Base-by-base conservation (phyloP, 495 filamentous ascomycete genomes). In the Talaromyces nanjingensis region DNA sequence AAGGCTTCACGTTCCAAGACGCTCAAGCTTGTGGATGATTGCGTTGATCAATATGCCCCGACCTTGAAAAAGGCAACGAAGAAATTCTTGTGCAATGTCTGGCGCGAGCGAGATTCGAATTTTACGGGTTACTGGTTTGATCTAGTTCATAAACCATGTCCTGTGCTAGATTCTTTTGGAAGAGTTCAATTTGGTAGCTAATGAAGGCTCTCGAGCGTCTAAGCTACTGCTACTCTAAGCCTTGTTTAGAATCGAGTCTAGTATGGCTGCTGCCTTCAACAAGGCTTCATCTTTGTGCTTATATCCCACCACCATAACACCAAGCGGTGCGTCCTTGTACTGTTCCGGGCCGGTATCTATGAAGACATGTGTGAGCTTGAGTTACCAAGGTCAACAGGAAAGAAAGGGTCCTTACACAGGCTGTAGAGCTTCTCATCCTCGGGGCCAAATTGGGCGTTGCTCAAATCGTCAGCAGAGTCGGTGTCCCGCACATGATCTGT, bases 401-500 rank as follows among this genome's bases (percentile, higher is more conserved):
- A 18, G 11, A 53, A 25, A 4, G 22, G 47, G 22, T 7, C 9
- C 49, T 18, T 31, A 58, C 55, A 58, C 29, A 58, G 16, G 8
- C 31, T 29, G 29, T 60, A 60, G 16, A 37, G 58, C 58, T 60
- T 60, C 33, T 60, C 29, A 25, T 60, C 58, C 18, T 34, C 58
- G 12, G 58, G 58, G n/a, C 58, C 58, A 60, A 37, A 60, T 27
- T 60, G 16, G 7, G 34, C 58, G 18, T 60, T 60, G 12, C 33
- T 39, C 58, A 60, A 20, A 9, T 24, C 31, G 8, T 60, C 58
- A 20, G 29, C 33, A 18, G 16, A 39, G 34, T 60, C 58, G 33
- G 18, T 22, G n/a, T 60, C 58, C n/a, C 58, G 29, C 58, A 60
- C 58, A 37, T 60, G n/a, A 25, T 42, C 29, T n/a, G 76, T 73